Base-by-base conservation (phyloP, 2,329 filamentous ascomycete genomes). In the Hypoxylon sp. region DNA sequence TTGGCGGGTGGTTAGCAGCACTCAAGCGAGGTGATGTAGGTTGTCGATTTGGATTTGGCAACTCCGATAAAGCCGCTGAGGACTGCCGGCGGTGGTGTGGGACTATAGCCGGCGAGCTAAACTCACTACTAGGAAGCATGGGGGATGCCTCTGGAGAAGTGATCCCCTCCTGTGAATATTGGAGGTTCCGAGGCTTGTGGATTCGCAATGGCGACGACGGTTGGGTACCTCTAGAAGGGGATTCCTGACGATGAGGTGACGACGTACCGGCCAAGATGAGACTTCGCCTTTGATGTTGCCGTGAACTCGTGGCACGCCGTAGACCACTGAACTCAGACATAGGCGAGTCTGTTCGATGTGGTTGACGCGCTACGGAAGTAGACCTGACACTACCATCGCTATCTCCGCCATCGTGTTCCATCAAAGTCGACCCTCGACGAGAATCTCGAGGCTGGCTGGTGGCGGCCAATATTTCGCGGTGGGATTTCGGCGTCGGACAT, bases 311-410 rank as follows among this genome's bases (percentile, higher is more conserved):
- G 53, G 93, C 90, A 65, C 93, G 88, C 69, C 91, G 88, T 22
- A 97, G 83, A 72, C 89, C 88, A 58, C 92, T 90, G 75, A 95
- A 90, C 68, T 98, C 96, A 4, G 94, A 97, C 20, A 93, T 91
- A 1, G 96, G 96, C 0, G 96, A 99, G 68, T 98, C 95, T 0
- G 93, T 95, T 70, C 94, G 88, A 50, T 90, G 84, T 10, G 89
- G 89, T 35, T 83, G 83, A 10, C 90, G 87, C 3, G 93, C 91
- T 55, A 93, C 83, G 3, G 94, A 97, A 2, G 89, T 89, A 0
- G 95, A 98, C 48, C 92, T 89, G 60, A 94, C 86, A 78, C 95
- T 98, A 61, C 92, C 93, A 77, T 99, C 96, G 76, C 95, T 97
- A 61, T 94, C 94, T 10, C 90, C 91, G 20, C 89, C 83, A 78